Evolutionary conservation across 1,284 basidiomycete species (phyloP).

Genomic region (Fomitopsis betulina): DNA sequence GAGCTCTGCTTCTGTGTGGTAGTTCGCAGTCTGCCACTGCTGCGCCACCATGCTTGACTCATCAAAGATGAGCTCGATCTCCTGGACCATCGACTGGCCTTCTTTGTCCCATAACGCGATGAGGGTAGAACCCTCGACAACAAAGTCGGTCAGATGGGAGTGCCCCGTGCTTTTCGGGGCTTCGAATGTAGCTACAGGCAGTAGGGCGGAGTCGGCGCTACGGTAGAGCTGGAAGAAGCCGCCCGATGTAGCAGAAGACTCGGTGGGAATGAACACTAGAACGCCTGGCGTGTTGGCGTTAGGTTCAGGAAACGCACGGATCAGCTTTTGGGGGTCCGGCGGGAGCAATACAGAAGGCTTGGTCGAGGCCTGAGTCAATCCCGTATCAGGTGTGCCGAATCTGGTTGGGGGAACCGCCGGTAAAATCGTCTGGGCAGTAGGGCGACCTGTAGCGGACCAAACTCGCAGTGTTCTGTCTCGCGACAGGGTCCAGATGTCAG

Average conservation of each 20-base stretch:
- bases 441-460: constrained; percentile 74
- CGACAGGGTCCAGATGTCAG: constrained; percentile 81
- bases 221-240: constrained; percentile 67
- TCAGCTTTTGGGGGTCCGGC: constrained; percentile 51
- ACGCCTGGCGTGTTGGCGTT: constrained; percentile 44
- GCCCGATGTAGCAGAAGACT: constrained; percentile 54
- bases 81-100: constrained; percentile 69
- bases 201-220: constrained; percentile 49
- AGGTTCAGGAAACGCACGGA: constrained; percentile 46
- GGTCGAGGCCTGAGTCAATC: constrained; percentile 26
- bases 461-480: constrained; percentile 80
- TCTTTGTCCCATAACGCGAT: constrained; percentile 75
- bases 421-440: constrained; percentile 56
- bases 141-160: constrained; percentile 74
- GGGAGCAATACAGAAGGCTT: constrained; percentile 49
- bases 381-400: constrained; percentile 31
- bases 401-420: constrained; percentile 31
- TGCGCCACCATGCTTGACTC: constrained; percentile 26
- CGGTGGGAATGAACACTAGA: constrained; percentile 64
- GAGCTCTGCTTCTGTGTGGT: constrained; percentile 65
- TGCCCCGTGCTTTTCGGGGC: constrained; percentile 55
- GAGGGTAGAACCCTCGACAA: constrained; percentile 46
- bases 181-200: constrained; percentile 50
- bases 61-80: constrained; percentile 40
- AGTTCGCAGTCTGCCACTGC: constrained; percentile 51